phyloP scores from a whole-genome alignment of 2,329 filamentous ascomycete species.

The Juglanconis sp. region DNA sequence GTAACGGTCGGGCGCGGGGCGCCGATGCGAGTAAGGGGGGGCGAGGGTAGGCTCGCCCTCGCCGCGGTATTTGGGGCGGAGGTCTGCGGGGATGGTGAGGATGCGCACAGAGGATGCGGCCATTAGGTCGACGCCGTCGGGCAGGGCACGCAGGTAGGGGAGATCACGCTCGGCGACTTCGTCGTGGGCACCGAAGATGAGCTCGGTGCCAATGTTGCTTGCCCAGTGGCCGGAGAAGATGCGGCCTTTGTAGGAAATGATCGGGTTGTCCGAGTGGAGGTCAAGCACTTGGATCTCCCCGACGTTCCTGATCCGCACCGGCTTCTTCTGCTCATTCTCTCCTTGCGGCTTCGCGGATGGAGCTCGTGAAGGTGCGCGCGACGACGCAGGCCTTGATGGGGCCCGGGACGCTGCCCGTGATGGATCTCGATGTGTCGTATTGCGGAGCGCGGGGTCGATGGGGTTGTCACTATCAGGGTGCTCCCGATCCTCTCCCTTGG shows the following conservation, averaged over 20 bases:
- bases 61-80: slow-evolving; percentile 43
- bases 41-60: slow-evolving; percentile 4
- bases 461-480: slow-evolving; percentile 14
- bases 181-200: slow-evolving; percentile 63
- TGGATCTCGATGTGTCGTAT: slow-evolving; percentile 2
- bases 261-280: slow-evolving; percentile 70
- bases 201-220: slow-evolving; percentile 78
- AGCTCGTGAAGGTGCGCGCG: background rate
- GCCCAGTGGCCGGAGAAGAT: slow-evolving; percentile 80
- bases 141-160: slow-evolving; percentile 48
- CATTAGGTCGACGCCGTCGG: slow-evolving; percentile 65
- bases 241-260: slow-evolving; percentile 75
- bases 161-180: slow-evolving; percentile 31
- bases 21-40: slow-evolving; percentile 31
- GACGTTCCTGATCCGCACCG: slow-evolving; percentile 3
- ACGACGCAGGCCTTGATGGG: background rate
- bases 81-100: slow-evolving; percentile 60
- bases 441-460: slow-evolving; percentile 16
- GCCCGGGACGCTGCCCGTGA: background rate
- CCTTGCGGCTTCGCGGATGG: background rate
- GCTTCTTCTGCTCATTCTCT: background rate
- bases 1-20: slow-evolving; percentile 23
- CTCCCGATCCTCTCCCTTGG: background rate
- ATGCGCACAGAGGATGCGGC: slow-evolving; percentile 69
- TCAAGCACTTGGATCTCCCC: slow-evolving; percentile 75